Conservation (phyloP, 345 rosid genomes). For the Euphorbia lathyris region DNA sequence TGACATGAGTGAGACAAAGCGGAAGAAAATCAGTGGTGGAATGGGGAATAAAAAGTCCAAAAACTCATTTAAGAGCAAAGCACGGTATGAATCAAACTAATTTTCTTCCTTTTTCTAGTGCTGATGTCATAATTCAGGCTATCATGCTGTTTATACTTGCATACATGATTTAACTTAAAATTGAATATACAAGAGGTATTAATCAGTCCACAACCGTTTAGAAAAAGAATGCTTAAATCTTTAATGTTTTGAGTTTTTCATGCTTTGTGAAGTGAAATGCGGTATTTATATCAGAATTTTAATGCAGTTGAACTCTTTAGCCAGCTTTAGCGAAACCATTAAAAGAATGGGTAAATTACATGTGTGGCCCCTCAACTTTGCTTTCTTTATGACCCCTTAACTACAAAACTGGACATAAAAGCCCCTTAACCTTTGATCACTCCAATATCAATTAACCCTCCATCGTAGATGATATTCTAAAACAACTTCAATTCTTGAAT, state of each 20-base stretch:
- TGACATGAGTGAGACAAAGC: constrained; percentile 77
- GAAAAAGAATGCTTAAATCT: neutral
- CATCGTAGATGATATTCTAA: too few species aligned
- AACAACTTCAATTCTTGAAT: too few species aligned
- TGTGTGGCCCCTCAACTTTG: too few species aligned
- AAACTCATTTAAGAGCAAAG: constrained; percentile 88
- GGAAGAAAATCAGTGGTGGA: constrained; percentile 38
- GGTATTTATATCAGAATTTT: neutral
- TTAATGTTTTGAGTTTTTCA: neutral
- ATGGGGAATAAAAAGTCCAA: constrained; percentile 53
- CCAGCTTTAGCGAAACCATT: neutral
- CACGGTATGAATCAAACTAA: constrained; percentile 50
- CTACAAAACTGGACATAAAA: too few species aligned
- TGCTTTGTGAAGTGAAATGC: neutral
- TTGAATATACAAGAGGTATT: neutral
- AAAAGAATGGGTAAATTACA: too few species aligned
- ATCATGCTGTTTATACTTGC: neutral
- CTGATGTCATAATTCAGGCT: neutral
- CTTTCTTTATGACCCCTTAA: too few species aligned
- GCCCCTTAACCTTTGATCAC: too few species aligned
- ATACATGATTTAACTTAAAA: neutral
- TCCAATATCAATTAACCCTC: too few species aligned
- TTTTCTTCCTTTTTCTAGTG: neutral
- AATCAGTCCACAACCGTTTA: neutral
- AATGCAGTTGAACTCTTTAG: neutral